Evolutionary conservation across 164 flowering plant genomes (phyloP).

Genomic region (Dillenia suffruticosa): DNA sequence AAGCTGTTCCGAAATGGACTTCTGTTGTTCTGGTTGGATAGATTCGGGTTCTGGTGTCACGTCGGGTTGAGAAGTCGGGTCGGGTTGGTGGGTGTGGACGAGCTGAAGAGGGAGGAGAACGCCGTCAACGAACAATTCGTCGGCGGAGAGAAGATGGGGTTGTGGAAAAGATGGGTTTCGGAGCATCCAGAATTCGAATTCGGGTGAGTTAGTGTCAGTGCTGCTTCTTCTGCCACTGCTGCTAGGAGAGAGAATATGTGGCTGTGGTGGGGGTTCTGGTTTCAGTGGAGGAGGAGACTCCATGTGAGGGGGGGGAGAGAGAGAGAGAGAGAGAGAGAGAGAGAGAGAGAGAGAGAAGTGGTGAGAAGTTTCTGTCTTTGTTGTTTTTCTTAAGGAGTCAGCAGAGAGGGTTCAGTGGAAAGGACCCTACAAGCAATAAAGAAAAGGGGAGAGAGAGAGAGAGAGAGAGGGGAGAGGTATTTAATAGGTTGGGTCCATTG

Average conservation of each 20-base stretch:
- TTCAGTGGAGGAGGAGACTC: conserved; percentile 6
- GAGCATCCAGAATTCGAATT: conserved; percentile 84
- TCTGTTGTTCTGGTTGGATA: conserved; percentile 1
- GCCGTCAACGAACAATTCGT: conserved; percentile 75
- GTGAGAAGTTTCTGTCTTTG: conserved; percentile 1
- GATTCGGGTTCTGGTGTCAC: conserved; percentile 5
- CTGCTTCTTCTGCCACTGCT: conserved; percentile 30
- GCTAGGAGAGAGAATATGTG: conserved; percentile 17
- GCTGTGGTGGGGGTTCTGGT: neutral
- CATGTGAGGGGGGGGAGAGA: conserved; percentile 10
- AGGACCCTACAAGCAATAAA: conserved; percentile 7
- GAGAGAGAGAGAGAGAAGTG: conserved; percentile 2
- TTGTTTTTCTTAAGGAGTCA: neutral
- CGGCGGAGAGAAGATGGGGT: conserved; percentile 65
- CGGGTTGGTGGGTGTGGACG: conserved; percentile 20
- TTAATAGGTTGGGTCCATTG: too few species aligned
- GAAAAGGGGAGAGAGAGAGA: neutral
- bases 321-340: conserved; percentile 9
- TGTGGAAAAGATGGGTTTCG: conserved; percentile 56
- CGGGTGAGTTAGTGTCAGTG: conserved; percentile 47
- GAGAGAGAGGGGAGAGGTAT: neutral
- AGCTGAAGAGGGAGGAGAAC: conserved; percentile 70
- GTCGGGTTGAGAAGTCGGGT: conserved; percentile 7
- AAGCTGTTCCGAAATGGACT: too few species aligned
- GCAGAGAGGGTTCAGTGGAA: neutral